Evolutionary conservation across 2,329 filamentous ascomycete genomes (phyloP).

Genomic region (Gliomastix tumulicola): DNA sequence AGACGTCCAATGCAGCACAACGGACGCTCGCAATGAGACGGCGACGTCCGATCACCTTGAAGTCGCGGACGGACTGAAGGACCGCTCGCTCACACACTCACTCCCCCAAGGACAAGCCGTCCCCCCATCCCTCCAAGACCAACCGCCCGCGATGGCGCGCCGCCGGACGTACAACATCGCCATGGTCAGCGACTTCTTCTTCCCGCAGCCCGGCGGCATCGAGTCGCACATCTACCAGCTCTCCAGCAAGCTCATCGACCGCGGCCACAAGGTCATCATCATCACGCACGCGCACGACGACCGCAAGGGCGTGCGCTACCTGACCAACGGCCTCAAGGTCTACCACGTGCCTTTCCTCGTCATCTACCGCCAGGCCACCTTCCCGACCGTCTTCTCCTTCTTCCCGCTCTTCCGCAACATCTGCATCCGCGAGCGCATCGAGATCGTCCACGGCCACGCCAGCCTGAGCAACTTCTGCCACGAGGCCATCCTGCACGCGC

Average conservation of each 20-base stretch:
- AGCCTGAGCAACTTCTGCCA: conserved; percentile 90
- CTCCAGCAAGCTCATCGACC: conserved; percentile 91
- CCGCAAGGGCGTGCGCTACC: conserved; percentile 84
- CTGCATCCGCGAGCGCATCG: conserved; percentile 85
- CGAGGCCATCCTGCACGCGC: conserved; percentile 87
- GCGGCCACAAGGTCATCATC: conserved; percentile 95
- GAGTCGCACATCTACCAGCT: conserved; percentile 99
- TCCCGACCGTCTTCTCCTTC: conserved; percentile 97
- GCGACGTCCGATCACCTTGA: too few relatives aligned
- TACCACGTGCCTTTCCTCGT: conserved; percentile 96
- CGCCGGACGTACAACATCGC: conserved; percentile 60
- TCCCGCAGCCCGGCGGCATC: conserved; percentile 90
- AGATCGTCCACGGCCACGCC: conserved; percentile 97
- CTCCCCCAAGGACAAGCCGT: too few relatives aligned
- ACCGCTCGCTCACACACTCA: too few relatives aligned
- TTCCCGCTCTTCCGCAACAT: conserved; percentile 98
- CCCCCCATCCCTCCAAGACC: conserved; percentile 1
- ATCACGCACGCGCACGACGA: conserved; percentile 94
- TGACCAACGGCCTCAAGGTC: conserved; percentile 96
- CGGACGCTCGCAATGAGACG: too few relatives aligned
- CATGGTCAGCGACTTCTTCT: conserved; percentile 99
- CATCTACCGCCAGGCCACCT: conserved; percentile 87
- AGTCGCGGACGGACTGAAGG: too few relatives aligned
- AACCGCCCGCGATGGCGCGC: conserved; percentile 35
- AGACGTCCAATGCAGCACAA: too few relatives aligned